These are phyloP conservation scores for Volutella citrinella DNA, from an alignment of 2,329 filamentous ascomycete species.

Conservation along the genomic window DNA sequence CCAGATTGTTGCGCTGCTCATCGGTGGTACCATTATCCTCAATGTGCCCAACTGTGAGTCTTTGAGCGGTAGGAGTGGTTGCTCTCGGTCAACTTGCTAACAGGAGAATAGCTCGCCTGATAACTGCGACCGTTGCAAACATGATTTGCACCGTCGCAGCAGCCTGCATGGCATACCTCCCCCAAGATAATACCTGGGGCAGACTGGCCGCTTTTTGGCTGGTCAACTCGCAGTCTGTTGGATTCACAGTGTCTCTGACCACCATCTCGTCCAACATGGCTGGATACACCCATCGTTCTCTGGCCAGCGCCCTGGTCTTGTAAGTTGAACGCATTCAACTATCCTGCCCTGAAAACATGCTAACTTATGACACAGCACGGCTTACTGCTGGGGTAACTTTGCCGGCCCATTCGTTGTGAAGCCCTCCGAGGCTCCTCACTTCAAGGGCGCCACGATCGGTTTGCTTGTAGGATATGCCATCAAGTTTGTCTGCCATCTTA, in stretches of 20 bases:
- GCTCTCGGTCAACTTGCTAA: background rate
- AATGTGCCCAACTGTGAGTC: slow-evolving; percentile 7
- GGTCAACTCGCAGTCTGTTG: slow-evolving; percentile 7
- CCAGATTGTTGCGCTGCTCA: slow-evolving; percentile 7
- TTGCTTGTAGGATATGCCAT: slow-evolving; percentile 1
- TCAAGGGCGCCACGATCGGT: background rate
- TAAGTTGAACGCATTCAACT: background rate
- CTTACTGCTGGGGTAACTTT: slow-evolving; percentile 6
- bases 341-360: background rate
- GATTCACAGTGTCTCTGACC: background rate
- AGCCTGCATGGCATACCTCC: slow-evolving; percentile 9
- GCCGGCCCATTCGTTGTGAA: slow-evolving; percentile 4
- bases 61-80: too few relatives aligned
- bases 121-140: slow-evolving; percentile 10
- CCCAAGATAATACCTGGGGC: slow-evolving; percentile 7
- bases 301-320: slow-evolving; percentile 1
- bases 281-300: slow-evolving; percentile 2
- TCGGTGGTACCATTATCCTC: slow-evolving; percentile 8
- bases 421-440: slow-evolving; percentile 1
- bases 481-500: slow-evolving; percentile 1
- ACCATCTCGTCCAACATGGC: slow-evolving; percentile 4
- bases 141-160: slow-evolving; percentile 7
- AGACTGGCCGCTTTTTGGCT: slow-evolving; percentile 10
- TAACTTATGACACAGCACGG: background rate
- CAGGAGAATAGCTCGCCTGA: slow-evolving; percentile 1